Conservation (phyloP, 2,329 filamentous ascomycete species). For the Colletotrichum melonis region DNA sequence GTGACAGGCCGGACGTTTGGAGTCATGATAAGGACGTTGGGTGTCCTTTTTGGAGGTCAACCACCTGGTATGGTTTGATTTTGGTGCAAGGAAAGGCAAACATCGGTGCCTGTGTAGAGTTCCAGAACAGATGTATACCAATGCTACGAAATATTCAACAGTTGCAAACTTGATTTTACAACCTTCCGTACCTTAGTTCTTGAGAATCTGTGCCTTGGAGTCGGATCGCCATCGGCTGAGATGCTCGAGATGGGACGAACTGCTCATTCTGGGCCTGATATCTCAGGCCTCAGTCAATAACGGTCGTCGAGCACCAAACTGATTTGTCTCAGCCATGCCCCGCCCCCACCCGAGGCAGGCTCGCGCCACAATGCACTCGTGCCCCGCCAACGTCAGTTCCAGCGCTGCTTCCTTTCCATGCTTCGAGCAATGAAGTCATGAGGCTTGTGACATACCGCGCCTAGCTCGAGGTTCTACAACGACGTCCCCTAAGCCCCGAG, state of each 20-base stretch:
- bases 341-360: constrained; percentile 14
- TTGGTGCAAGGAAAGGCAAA: constrained; percentile 15
- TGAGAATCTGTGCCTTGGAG: neutral
- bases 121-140: constrained; percentile 26
- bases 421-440: constrained; percentile 33
- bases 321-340: constrained; percentile 20
- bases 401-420: constrained; percentile 14
- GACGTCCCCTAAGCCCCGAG: neutral
- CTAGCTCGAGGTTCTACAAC: constrained; percentile 22
- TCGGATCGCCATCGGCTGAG: neutral
- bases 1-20: constrained; percentile 29
- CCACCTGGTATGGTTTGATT: constrained; percentile 15
- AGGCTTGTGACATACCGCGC: constrained; percentile 13
- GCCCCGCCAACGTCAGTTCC: constrained; percentile 37
- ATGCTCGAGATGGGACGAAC: constrained; percentile 11
- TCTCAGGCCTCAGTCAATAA: neutral
- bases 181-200: neutral
- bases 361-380: constrained; percentile 13
- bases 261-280: neutral
- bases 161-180: neutral
- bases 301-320: neutral
- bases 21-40: constrained; percentile 35
- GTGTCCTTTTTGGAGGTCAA: constrained; percentile 33
- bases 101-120: constrained; percentile 19
- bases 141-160: constrained; percentile 17